Evolutionary conservation across 371 early-diverging fungal genomes (phyloP).

Genomic region (Mucor plumbeus): DNA sequence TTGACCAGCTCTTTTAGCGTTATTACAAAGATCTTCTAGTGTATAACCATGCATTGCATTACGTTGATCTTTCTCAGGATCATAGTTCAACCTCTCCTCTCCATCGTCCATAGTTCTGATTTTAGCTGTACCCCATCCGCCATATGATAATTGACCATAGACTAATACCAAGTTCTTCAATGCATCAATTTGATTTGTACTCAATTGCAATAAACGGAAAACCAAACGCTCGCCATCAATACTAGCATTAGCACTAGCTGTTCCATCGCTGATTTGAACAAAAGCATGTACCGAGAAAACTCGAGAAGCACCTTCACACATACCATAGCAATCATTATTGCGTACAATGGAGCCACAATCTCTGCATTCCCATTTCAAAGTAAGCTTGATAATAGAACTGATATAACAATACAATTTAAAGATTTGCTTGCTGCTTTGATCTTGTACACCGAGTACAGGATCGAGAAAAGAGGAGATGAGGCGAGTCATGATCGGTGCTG

Average conservation of each 20-base stretch:
- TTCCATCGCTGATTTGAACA: slow-evolving; percentile 34
- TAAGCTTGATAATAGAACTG: not conserved
- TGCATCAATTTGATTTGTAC: slow-evolving; percentile 3
- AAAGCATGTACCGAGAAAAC: slow-evolving; percentile 28
- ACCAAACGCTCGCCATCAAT: slow-evolving; percentile 41
- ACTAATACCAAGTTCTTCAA: slow-evolving; percentile 23
- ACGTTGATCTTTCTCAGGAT: not conserved
- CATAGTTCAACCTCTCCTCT: not conserved
- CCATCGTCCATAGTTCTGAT: not conserved
- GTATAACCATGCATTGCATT: not conserved
- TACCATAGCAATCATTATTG: slow-evolving; percentile 25
- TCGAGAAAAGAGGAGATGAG: not conserved
- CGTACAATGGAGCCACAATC: slow-evolving; percentile 29
- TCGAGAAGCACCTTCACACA: slow-evolving; percentile 26
- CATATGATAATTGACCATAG: slow-evolving; percentile 24
- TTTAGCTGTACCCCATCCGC: not conserved
- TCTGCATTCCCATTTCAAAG: slow-evolving; percentile 31
- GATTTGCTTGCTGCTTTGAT: not conserved
- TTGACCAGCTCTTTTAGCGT: slow-evolving; percentile 8
- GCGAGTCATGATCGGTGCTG: not conserved
- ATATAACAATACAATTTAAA: slow-evolving; percentile 1
- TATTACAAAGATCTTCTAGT: slow-evolving; percentile 9
- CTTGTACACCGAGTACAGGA: not conserved
- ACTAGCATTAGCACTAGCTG: slow-evolving; percentile 21
- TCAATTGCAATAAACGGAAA: slow-evolving; percentile 27